Percentiles rank a stretch among this genome's conserved stretches.
Evolutionary conservation across 2,329 filamentous ascomycete species (phyloP).

Genomic region (Penicillium sp.): DNA sequence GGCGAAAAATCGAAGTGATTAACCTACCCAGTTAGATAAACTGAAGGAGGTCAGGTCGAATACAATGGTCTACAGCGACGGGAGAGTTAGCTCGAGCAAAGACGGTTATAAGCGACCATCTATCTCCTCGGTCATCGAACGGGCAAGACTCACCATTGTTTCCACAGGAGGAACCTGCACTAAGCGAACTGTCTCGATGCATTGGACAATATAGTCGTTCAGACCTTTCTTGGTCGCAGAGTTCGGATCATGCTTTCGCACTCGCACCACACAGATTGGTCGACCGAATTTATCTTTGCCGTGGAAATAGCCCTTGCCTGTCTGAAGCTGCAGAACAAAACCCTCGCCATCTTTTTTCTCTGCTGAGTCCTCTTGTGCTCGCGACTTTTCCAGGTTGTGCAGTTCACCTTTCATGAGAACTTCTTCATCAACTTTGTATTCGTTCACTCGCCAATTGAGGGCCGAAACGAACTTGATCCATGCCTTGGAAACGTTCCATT

Average conservation of each 20-base stretch:
- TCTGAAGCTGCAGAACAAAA: slow-evolving; percentile 44
- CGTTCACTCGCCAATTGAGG: slow-evolving; percentile 44
- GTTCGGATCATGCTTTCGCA: slow-evolving; percentile 37
- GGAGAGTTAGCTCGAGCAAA: neutral
- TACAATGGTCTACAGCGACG: slow-evolving; percentile 69
- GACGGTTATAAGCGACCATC: neutral
- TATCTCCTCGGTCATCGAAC: neutral
- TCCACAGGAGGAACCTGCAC: slow-evolving; percentile 30
- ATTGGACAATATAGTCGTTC: slow-evolving; percentile 46
- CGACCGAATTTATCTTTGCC: slow-evolving; percentile 42
- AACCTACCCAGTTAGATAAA: slow-evolving; percentile 83
- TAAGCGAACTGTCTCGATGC: slow-evolving; percentile 43
- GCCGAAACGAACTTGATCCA: slow-evolving; percentile 46
- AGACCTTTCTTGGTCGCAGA: slow-evolving; percentile 40
- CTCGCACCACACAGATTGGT: slow-evolving; percentile 45
- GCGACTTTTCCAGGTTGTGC: slow-evolving; percentile 29
- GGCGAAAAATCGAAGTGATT: neutral
- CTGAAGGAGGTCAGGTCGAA: slow-evolving; percentile 95
- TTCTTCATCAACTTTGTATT: slow-evolving; percentile 36
- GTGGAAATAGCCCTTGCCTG: slow-evolving; percentile 46
- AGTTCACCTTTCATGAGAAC: slow-evolving; percentile 42
- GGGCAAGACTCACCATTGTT: slow-evolving; percentile 15
- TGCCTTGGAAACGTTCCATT: slow-evolving; percentile 47
- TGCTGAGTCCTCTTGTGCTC: slow-evolving; percentile 26
- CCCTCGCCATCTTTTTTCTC: slow-evolving; percentile 28